phyloP scores from a whole-genome alignment of 2,329 filamentous ascomycete genomes.

The Zarea fungicola region DNA sequence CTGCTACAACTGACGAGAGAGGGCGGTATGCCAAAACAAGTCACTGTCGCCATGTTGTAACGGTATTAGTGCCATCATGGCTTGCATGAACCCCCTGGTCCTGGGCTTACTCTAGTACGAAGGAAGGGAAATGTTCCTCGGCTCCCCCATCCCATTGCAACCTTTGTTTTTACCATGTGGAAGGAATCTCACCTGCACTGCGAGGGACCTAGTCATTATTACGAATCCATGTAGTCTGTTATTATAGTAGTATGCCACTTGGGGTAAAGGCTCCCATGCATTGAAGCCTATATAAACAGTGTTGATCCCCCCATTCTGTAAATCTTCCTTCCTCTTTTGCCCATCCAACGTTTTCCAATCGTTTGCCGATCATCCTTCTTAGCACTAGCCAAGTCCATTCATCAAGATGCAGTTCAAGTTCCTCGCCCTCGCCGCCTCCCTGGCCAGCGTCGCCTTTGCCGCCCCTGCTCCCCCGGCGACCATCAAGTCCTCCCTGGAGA shows the following conservation, averaged over 20 bases:
- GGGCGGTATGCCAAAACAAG: background rate
- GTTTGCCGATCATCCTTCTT: background rate
- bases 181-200: slow-evolving; percentile 2
- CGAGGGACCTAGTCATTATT: too few species aligned
- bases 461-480: too few species aligned
- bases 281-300: too few species aligned
- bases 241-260: too few species aligned
- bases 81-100: background rate
- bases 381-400: too few species aligned
- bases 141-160: background rate
- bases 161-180: background rate
- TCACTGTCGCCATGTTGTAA: background rate
- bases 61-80: background rate
- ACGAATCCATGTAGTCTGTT: too few species aligned
- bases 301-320: too few species aligned
- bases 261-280: too few species aligned
- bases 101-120: background rate
- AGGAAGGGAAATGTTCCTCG: background rate
- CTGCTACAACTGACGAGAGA: too few species aligned
- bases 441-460: slow-evolving; percentile 27
- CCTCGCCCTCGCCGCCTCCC: slow-evolving; percentile 13
- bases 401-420: slow-evolving; percentile 14
- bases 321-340: too few species aligned
- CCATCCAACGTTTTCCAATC: too few species aligned
- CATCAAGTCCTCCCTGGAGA: slow-evolving; percentile 31